These are phyloP conservation scores for Nakaseomyces delphensis DNA, from an alignment of 1,139 yeast species.

Conservation along the genomic window DNA sequence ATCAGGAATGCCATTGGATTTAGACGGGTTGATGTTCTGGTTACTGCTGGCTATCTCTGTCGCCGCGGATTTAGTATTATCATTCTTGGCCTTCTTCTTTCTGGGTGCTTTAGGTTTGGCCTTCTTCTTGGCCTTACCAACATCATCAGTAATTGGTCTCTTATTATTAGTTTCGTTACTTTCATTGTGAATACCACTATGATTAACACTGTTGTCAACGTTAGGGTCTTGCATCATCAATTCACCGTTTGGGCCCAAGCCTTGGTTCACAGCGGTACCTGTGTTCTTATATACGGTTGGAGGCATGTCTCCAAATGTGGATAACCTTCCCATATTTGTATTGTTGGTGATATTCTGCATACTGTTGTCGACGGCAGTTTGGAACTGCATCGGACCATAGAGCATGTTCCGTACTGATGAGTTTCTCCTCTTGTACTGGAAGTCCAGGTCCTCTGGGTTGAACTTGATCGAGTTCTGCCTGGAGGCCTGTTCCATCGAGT, in stretches of 20 bases:
- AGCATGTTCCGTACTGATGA: constrained; percentile 20
- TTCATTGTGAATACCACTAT: too few species aligned
- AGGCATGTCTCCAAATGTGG: constrained; percentile 2
- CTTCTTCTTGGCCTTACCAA: constrained; percentile 4
- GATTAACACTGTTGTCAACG: background rate
- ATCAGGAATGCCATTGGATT: background rate
- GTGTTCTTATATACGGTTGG: background rate
- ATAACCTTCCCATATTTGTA: background rate
- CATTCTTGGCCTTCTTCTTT: constrained; percentile 2
- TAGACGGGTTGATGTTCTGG: background rate
- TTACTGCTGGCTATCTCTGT: background rate
- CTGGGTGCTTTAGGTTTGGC: background rate
- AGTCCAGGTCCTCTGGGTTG: constrained; percentile 25
- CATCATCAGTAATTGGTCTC: constrained; percentile 2
- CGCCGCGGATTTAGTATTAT: background rate
- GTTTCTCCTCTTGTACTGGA: constrained; percentile 25
- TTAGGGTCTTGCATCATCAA: background rate
- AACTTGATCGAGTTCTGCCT: constrained; percentile 24
- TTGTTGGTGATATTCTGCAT: constrained; percentile 3
- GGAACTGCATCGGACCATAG: constrained; percentile 6
- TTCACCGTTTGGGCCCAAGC: constrained; percentile 1
- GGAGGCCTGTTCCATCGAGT: constrained; percentile 10
- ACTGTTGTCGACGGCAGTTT: constrained; percentile 10
- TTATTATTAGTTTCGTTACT: background rate
- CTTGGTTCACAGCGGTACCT: constrained; percentile 1